These are phyloP conservation scores for Arthrinium phaeospermum DNA, from an alignment of 2,329 filamentous ascomycete genomes.

Conservation along the genomic window DNA sequence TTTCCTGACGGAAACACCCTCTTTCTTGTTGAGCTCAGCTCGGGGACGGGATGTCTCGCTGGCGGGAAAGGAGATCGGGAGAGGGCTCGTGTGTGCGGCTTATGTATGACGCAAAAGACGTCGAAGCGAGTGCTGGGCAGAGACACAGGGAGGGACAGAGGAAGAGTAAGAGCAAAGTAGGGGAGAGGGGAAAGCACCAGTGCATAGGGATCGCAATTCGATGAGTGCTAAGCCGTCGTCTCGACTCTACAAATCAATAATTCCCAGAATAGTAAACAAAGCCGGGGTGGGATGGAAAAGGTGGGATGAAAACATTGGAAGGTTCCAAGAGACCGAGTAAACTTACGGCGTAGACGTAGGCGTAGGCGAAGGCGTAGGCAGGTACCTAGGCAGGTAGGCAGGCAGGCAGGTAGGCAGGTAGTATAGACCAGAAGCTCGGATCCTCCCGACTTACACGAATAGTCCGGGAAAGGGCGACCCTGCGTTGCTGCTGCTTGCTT, in stretches of 20 bases:
- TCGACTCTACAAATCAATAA: conserved; percentile 11
- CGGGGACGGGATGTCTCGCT: conserved; percentile 5
- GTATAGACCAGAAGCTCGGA: conserved; percentile 8
- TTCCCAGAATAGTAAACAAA: background rate
- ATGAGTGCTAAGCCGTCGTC: background rate
- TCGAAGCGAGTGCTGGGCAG: background rate
- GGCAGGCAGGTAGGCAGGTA: background rate
- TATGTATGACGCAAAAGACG: conserved; percentile 8
- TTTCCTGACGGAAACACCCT: background rate
- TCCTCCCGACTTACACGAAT: background rate
- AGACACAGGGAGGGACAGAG: background rate
- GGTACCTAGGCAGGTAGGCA: background rate
- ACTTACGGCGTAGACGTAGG: background rate
- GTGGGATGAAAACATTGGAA: background rate
- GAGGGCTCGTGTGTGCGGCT: background rate
- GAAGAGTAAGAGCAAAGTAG: background rate
- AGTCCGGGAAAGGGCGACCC: background rate
- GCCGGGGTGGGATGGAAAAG: background rate
- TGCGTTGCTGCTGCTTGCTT: background rate
- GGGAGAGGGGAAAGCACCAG: background rate
- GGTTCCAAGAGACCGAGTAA: conserved; percentile 4
- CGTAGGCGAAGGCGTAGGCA: too few species aligned
- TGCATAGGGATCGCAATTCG: background rate
- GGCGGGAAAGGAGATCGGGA: background rate
- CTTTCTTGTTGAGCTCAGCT: conserved; percentile 9